Conservation (phyloP, 2,329 filamentous ascomycete genomes). For the Plectosphaerella cucumerina region DNA sequence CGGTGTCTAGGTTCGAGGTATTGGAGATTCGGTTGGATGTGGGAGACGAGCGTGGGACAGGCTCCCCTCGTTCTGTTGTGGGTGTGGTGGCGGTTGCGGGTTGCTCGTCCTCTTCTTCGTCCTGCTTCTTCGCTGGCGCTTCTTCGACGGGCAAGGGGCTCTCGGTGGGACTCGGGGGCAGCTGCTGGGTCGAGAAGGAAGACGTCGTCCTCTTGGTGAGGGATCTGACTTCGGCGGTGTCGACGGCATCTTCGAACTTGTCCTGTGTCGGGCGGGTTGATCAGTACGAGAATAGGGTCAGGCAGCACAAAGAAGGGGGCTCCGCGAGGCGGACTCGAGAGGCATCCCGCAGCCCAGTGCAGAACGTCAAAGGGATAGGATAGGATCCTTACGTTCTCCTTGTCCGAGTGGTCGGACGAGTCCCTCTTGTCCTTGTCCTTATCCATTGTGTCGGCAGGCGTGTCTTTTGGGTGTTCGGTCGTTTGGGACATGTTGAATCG, state of each 20-base stretch:
- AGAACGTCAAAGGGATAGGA: constrained; percentile 1
- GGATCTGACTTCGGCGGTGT: constrained; percentile 61
- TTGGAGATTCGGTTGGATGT: constrained; percentile 41
- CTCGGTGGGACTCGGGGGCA: constrained; percentile 12
- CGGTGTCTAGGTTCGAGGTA: constrained; percentile 50
- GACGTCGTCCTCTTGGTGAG: constrained; percentile 48
- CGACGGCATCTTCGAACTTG: constrained; percentile 78
- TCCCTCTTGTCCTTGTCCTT: constrained; percentile 13
- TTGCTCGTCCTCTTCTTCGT: constrained; percentile 12
- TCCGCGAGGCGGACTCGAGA: not conserved
- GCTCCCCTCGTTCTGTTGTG: constrained; percentile 12
- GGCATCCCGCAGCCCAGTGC: too few species aligned
- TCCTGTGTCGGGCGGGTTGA: constrained; percentile 44
- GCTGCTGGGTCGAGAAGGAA: constrained; percentile 23
- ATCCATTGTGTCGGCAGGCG: constrained; percentile 13
- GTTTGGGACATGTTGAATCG: constrained; percentile 26
- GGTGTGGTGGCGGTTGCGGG: constrained; percentile 5
- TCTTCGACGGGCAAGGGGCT: constrained; percentile 4
- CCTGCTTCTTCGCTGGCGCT: constrained; percentile 10
- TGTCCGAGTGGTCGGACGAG: constrained; percentile 10
- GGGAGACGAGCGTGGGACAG: constrained; percentile 30
- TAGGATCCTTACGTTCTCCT: constrained; percentile 12
- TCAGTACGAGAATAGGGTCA: not conserved
- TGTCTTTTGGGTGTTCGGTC: constrained; percentile 18
- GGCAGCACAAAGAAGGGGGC: not conserved